Conservation (phyloP, 1,284 basidiomycete genomes). For the Testicularia cyperi region DNA sequence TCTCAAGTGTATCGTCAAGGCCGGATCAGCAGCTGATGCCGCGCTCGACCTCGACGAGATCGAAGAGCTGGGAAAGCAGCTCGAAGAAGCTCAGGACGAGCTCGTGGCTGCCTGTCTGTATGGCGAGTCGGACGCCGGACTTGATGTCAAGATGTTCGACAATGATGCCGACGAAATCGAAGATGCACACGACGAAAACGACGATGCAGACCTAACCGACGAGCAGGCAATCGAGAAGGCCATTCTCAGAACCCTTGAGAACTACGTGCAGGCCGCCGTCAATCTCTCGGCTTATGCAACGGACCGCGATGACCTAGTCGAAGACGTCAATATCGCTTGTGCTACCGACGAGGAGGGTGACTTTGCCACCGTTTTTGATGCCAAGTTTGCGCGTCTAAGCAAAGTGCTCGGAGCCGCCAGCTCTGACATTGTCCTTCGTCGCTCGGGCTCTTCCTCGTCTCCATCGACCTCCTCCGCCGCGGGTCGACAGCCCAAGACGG, state of each 20-base stretch:
- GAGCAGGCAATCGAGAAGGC: constrained; percentile 37
- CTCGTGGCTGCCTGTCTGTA: constrained; percentile 41
- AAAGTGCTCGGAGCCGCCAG: constrained; percentile 35
- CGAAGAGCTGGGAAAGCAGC: constrained; percentile 30
- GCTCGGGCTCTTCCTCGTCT: background rate
- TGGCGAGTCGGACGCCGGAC: constrained; percentile 34
- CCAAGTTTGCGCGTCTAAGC: constrained; percentile 29
- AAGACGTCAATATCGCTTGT: constrained; percentile 21
- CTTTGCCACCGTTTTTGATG: constrained; percentile 21
- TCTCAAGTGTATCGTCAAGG: constrained; percentile 28
- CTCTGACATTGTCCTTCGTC: constrained; percentile 10
- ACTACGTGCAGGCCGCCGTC: constrained; percentile 30
- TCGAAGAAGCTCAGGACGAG: constrained; percentile 47
- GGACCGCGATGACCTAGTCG: constrained; percentile 23
- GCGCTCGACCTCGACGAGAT: constrained; percentile 30
- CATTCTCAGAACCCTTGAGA: constrained; percentile 34
- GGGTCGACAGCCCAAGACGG: too few relatives aligned
- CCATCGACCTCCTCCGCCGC: background rate
- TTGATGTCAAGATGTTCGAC: constrained; percentile 30
- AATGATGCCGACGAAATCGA: constrained; percentile 1
- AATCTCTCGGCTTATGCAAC: constrained; percentile 31
- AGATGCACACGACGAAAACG: background rate
- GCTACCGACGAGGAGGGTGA: constrained; percentile 28
- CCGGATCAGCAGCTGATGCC: background rate
- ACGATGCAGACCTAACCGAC: constrained; percentile 21